phyloP scores from a whole-genome alignment of 2,329 filamentous ascomycete species.

The Diaporthe ilicicola region DNA sequence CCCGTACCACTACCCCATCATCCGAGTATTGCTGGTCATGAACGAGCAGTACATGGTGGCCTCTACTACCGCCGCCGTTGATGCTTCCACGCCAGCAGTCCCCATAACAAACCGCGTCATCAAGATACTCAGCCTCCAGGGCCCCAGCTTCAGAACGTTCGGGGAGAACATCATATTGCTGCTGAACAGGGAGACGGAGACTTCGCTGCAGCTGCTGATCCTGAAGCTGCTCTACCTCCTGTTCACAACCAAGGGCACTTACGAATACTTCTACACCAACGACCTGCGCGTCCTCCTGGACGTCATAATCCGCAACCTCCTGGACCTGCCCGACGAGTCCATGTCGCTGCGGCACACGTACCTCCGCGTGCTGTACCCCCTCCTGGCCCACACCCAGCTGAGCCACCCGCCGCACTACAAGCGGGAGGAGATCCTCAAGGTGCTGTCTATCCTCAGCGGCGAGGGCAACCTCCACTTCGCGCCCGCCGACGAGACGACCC shows the following conservation, averaged over 20 bases:
- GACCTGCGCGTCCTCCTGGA: slow-evolving; percentile 93
- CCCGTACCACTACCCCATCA: slow-evolving; percentile 95
- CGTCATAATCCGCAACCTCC: slow-evolving; percentile 95
- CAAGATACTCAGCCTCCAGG: slow-evolving; percentile 85
- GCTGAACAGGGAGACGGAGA: slow-evolving; percentile 93
- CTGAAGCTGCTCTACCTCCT: slow-evolving; percentile 94
- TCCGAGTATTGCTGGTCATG: slow-evolving; percentile 89
- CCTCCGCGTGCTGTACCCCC: slow-evolving; percentile 87
- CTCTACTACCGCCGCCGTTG: slow-evolving; percentile 60
- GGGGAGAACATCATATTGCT: slow-evolving; percentile 97
- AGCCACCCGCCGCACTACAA: slow-evolving; percentile 91
- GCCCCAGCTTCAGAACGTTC: slow-evolving; percentile 87
- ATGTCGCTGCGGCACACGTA: slow-evolving; percentile 88
- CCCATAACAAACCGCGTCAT: slow-evolving; percentile 91
- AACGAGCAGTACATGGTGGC: slow-evolving; percentile 98
- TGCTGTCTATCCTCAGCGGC: slow-evolving; percentile 76
- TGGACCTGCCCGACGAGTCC: slow-evolving; percentile 89
- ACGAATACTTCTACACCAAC: slow-evolving; percentile 99
- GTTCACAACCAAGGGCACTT: slow-evolving; percentile 89
- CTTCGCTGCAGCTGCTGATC: slow-evolving; percentile 93
- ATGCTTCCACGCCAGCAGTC: slow-evolving; percentile 50
- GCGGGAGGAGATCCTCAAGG: slow-evolving; percentile 79
- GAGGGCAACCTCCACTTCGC: slow-evolving; percentile 78
- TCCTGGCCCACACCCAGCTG: slow-evolving; percentile 91
- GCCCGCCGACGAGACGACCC: slow-evolving; percentile 81